Percentiles rank a stretch among this genome's conserved stretches.
Conservation (phyloP, 257 asterid genomes). For the Cynanchum wilfordii region DNA sequence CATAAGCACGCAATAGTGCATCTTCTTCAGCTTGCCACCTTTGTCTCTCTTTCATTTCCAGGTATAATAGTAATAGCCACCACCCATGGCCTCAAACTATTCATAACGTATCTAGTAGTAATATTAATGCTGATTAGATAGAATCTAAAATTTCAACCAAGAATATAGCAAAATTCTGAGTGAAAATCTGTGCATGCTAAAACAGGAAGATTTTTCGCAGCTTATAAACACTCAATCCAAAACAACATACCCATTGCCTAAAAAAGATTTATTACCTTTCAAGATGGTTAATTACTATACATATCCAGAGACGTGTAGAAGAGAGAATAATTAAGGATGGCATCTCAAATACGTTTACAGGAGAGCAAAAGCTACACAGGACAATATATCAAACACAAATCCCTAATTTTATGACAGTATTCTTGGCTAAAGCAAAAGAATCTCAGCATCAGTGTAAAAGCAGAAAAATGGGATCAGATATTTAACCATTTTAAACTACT, state of each 20-base stretch:
- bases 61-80: slow-evolving; percentile 24
- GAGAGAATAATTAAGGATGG: background rate
- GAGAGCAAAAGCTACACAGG: background rate
- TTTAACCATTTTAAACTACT: background rate
- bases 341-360: background rate
- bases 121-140: background rate
- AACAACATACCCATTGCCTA: too few relatives aligned
- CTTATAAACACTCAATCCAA: background rate
- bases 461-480: background rate
- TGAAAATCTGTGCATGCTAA: background rate
- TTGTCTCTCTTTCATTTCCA: slow-evolving; percentile 75
- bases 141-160: background rate
- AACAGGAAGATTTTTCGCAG: background rate
- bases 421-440: background rate
- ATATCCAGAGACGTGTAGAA: background rate
- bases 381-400: background rate
- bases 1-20: slow-evolving; percentile 51
- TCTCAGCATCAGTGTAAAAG: background rate
- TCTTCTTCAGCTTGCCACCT: slow-evolving; percentile 79
- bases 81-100: slow-evolving; percentile 41
- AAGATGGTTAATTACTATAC: background rate
- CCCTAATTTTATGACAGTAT: background rate
- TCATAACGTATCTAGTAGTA: slow-evolving; percentile 32
- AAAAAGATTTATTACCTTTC: background rate
- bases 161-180: background rate